Evolutionary conservation across 306 rosid species (phyloP).

Genomic region (Macrotyloma uniflorum): DNA sequence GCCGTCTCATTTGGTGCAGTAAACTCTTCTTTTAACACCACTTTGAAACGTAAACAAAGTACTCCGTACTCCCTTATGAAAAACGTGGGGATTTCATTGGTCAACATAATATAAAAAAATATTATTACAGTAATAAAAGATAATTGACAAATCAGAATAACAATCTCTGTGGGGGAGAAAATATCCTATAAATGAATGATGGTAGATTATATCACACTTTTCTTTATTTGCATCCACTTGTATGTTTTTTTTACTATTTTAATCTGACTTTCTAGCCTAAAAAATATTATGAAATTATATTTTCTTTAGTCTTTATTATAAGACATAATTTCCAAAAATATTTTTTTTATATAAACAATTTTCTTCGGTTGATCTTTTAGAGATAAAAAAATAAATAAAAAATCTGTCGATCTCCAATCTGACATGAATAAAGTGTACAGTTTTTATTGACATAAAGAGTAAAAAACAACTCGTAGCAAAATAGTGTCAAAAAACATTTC

Average conservation of each 20-base stretch:
- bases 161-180: neutral
- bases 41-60: neutral
- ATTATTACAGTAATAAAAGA: neutral
- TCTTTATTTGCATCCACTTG: neutral
- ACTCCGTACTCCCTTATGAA: constrained; percentile 15
- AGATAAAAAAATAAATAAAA: neutral
- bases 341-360: too few species aligned
- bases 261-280: too few species aligned
- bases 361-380: too few species aligned
- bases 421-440: neutral
- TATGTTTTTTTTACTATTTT: neutral
- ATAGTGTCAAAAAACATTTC: neutral
- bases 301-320: too few species aligned
- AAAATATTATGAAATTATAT: too few species aligned
- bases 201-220: neutral
- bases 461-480: neutral
- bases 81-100: constrained; percentile 24
- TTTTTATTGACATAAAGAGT: neutral
- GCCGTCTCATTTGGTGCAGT: neutral
- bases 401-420: neutral
- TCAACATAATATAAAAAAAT: neutral
- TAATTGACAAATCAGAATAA: neutral
- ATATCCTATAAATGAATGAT: neutral
- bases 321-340: too few species aligned
- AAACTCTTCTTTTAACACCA: neutral